A percentile compares a stretch with the other conserved stretches of the same genome.
These are phyloP conservation scores for Xylariaceae sp. DNA, from an alignment of 2,329 filamentous ascomycete genomes.

Conservation along the genomic window DNA sequence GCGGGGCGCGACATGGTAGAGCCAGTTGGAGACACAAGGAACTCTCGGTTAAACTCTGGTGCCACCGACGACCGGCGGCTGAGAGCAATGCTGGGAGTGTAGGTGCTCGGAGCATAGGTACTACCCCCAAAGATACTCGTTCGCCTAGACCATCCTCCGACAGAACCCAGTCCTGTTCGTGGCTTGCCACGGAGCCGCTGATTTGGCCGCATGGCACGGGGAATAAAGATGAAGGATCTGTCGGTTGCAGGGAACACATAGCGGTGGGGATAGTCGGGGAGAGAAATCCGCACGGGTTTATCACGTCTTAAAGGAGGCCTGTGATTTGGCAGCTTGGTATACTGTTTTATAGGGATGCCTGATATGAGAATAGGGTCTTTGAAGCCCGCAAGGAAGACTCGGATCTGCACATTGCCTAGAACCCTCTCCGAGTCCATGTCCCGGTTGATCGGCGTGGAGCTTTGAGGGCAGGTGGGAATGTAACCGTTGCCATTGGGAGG, in stretches of 20 bases:
- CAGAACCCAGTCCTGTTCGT: slow-evolving; percentile 64
- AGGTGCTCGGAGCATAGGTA: slow-evolving; percentile 66
- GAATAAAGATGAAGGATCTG: slow-evolving; percentile 97
- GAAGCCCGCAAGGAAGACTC: slow-evolving; percentile 76
- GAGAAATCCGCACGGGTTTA: slow-evolving; percentile 90
- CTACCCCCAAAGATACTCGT: slow-evolving; percentile 77
- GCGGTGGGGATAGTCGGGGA: slow-evolving; percentile 72
- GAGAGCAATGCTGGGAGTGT: slow-evolving; percentile 82
- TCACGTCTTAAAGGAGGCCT: slow-evolving; percentile 89
- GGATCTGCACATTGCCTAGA: slow-evolving; percentile 79
- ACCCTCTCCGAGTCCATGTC: slow-evolving; percentile 79
- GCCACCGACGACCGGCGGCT: slow-evolving; percentile 81
- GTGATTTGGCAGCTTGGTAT: slow-evolving; percentile 92
- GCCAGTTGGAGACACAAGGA: slow-evolving; percentile 73
- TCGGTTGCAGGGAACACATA: slow-evolving; percentile 91
- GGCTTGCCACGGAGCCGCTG: slow-evolving; percentile 74
- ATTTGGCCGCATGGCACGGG: slow-evolving; percentile 86
- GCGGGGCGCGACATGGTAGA: slow-evolving; percentile 70
- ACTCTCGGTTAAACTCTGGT: slow-evolving; percentile 65
- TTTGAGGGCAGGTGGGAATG: slow-evolving; percentile 55
- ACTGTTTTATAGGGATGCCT: slow-evolving; percentile 77
- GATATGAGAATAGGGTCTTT: slow-evolving; percentile 66
- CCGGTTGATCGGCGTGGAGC: slow-evolving; percentile 64
- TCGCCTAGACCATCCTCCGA: slow-evolving; percentile 67
- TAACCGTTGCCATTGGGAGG: slow-evolving; percentile 52